These are phyloP conservation scores for Xerocomus spinulosus DNA, from an alignment of 768 basidiomycete species.

Conservation along the genomic window DNA sequence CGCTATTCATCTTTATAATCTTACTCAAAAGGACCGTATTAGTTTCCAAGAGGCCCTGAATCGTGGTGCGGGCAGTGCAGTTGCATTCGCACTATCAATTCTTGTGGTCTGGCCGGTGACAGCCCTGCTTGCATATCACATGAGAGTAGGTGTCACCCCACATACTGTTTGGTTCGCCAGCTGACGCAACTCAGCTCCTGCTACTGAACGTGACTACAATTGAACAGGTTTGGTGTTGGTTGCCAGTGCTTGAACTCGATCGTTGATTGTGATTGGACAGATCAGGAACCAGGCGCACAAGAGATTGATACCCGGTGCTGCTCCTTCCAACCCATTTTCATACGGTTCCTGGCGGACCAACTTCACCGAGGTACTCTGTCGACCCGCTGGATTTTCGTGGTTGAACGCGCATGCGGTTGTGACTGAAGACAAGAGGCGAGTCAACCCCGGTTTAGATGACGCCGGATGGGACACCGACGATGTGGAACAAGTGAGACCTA, in stretches of 20 bases:
- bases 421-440: conserved; percentile 66
- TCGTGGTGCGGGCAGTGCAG: conserved; percentile 69
- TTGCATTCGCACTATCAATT: conserved; percentile 70
- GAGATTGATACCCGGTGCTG: conserved; percentile 53
- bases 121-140: conserved; percentile 77
- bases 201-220: conserved; percentile 92
- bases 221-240: conserved; percentile 65
- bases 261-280: no score
- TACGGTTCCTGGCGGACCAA: conserved; percentile 75
- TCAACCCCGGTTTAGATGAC: conserved; percentile 63
- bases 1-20: conserved; percentile 72
- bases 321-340: conserved; percentile 84
- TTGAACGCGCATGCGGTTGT: conserved; percentile 55
- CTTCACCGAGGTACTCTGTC: conserved; percentile 68
- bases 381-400: conserved; percentile 81
- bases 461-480: conserved; percentile 26
- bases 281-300: conserved; percentile 85
- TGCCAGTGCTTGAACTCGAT: conserved; percentile 6
- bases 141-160: conserved; percentile 56
- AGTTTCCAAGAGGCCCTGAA: conserved; percentile 44
- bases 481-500: conserved; percentile 13
- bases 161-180: not conserved
- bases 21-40: conserved; percentile 49
- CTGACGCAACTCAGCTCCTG: conserved; percentile 49
- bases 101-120: conserved; percentile 78